Evolutionary conservation across 176 grass and related monocot species (phyloP).

Genomic region (Zoysia pacifica): DNA sequence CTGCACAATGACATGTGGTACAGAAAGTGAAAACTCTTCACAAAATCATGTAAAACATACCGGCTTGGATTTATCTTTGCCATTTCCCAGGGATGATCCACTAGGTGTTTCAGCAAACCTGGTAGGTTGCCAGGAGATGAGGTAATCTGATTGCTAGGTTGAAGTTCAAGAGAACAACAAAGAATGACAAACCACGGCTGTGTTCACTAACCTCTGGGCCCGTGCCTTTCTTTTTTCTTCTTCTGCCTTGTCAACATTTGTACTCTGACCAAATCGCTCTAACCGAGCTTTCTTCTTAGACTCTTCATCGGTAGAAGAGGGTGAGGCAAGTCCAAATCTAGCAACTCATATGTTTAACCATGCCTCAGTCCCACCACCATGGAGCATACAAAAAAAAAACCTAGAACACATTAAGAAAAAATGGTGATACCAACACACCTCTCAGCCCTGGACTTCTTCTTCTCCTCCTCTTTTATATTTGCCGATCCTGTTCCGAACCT

Average conservation of each 20-base stretch:
- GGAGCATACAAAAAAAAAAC: not conserved
- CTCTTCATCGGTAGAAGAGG: constrained; percentile 50
- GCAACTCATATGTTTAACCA: constrained; percentile 13
- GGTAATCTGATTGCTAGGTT: constrained; percentile 18
- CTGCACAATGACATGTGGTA: not conserved
- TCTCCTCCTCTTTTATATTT: constrained; percentile 72
- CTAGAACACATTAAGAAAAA: not conserved
- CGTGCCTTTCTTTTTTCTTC: constrained; percentile 95
- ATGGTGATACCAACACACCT: constrained; percentile 52
- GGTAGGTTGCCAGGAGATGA: constrained; percentile 28
- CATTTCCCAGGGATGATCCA: constrained; percentile 45
- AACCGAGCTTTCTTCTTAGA: constrained; percentile 90
- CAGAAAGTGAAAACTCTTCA: not conserved
- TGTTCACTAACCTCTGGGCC: constrained; percentile 59
- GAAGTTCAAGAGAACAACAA: constrained; percentile 14
- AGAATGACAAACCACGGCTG: not conserved
- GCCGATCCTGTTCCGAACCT: constrained; percentile 74
- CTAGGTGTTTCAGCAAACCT: constrained; percentile 72
- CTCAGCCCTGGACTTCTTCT: constrained; percentile 92
- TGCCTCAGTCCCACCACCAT: constrained; percentile 19
- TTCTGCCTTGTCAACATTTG: constrained; percentile 62
- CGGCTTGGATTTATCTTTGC: constrained; percentile 51
- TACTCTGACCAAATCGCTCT: constrained; percentile 74
- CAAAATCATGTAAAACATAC: constrained; percentile 45
- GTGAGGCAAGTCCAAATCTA: constrained; percentile 73